These are phyloP conservation scores for Dactylellina drechsleri DNA, from an alignment of 2,329 filamentous ascomycete species.

Conservation along the genomic window DNA sequence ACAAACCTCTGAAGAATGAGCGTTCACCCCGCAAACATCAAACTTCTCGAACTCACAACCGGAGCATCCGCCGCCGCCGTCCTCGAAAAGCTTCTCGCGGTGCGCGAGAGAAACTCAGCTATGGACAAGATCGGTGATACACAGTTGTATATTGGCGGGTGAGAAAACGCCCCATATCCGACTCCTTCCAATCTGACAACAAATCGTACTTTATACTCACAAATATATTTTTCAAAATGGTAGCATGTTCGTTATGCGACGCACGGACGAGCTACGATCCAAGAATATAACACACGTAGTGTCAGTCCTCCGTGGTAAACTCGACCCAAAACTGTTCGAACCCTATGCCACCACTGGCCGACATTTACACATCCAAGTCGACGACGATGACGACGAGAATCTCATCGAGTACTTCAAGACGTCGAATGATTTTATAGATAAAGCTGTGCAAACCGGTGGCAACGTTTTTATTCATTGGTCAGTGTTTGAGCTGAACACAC, in stretches of 20 bases:
- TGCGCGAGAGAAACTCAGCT: constrained; percentile 64
- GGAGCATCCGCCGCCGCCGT: constrained; percentile 60
- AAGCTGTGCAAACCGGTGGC: constrained; percentile 71
- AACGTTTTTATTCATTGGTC: constrained; percentile 75
- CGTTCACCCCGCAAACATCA: constrained; percentile 17
- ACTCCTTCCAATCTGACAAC: no score
- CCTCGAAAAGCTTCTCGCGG: constrained; percentile 57
- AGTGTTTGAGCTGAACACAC: no score
- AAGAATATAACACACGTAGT: constrained; percentile 88
- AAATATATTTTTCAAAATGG: background rate
- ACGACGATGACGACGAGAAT: constrained; percentile 91
- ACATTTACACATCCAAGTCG: constrained; percentile 82
- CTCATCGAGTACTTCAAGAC: constrained; percentile 80
- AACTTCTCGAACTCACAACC: constrained; percentile 41
- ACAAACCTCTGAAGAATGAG: constrained; percentile 21
- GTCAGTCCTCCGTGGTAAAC: constrained; percentile 77
- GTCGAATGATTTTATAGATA: constrained; percentile 84
- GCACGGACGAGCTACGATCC: constrained; percentile 74
- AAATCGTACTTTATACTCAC: background rate
- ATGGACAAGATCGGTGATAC: constrained; percentile 75
- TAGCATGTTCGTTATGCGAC: constrained; percentile 82
- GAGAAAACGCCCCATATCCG: constrained; percentile 59
- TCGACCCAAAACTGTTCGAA: constrained; percentile 69
- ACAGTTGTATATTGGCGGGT: constrained; percentile 84
- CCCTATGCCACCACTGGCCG: constrained; percentile 66